phyloP scores from a whole-genome alignment of 1,284 basidiomycete species.

The Cutaneotrichosporon cyanovorans region DNA sequence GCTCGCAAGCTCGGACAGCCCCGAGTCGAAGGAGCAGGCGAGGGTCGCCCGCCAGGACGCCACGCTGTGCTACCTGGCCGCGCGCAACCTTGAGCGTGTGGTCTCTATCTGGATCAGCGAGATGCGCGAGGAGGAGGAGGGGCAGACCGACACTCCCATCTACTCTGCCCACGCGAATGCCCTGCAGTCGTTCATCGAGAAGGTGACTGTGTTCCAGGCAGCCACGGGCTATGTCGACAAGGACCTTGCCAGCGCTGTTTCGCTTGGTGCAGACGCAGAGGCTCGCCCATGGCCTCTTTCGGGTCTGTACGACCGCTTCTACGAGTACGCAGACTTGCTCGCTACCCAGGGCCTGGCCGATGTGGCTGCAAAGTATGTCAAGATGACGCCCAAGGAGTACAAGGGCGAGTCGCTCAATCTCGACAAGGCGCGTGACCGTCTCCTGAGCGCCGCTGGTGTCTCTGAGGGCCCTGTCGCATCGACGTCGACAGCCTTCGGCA shows the following conservation, averaged over 20 bases:
- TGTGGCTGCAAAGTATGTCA: slow-evolving; percentile 72
- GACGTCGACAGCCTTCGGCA: slow-evolving; percentile 14
- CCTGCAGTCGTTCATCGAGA: slow-evolving; percentile 91
- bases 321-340: slow-evolving; percentile 90
- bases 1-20: slow-evolving; percentile 51
- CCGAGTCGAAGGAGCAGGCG: slow-evolving; percentile 47
- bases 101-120: slow-evolving; percentile 91
- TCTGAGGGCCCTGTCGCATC: slow-evolving; percentile 8
- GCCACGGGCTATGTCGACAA: slow-evolving; percentile 81
- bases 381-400: slow-evolving; percentile 74
- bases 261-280: slow-evolving; percentile 49
- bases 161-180: slow-evolving; percentile 85
- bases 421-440: slow-evolving; percentile 54
- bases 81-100: slow-evolving; percentile 78
- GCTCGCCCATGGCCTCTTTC: slow-evolving; percentile 74
- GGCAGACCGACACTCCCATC: slow-evolving; percentile 47
- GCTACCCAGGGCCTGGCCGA: slow-evolving; percentile 81
- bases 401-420: slow-evolving; percentile 54
- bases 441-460: slow-evolving; percentile 31
- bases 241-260: slow-evolving; percentile 52
- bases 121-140: slow-evolving; percentile 83
- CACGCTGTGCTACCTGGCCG: slow-evolving; percentile 84
- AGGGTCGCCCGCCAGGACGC: slow-evolving; percentile 75
- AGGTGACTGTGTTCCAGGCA: slow-evolving; percentile 86
- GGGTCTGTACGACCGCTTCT: slow-evolving; percentile 81